Conservation (phyloP, 1,284 basidiomycete genomes). For the Pholiota adiposa region DNA sequence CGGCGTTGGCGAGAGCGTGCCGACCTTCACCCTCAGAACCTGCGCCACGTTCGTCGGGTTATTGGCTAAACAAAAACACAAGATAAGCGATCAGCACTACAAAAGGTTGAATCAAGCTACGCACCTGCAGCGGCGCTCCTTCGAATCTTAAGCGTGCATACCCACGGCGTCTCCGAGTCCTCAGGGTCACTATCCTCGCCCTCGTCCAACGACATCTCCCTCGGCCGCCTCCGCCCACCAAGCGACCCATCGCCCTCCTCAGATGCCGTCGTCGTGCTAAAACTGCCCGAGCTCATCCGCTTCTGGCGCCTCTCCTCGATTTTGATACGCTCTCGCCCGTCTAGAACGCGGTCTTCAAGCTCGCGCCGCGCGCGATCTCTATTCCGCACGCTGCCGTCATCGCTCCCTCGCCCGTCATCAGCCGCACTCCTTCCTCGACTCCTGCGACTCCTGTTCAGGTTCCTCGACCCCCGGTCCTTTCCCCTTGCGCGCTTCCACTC, state of each 20-base stretch:
- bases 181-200: slow-evolving; percentile 88
- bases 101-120: background rate
- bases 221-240: slow-evolving; percentile 20
- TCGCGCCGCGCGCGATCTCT: slow-evolving; percentile 15
- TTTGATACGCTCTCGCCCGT: slow-evolving; percentile 11
- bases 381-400: slow-evolving; percentile 11
- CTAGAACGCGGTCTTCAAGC: slow-evolving; percentile 12
- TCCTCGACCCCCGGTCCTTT: slow-evolving; percentile 28
- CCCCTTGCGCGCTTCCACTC: slow-evolving; percentile 70
- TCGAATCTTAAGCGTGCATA: slow-evolving; percentile 72
- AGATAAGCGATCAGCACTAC: background rate
- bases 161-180: slow-evolving; percentile 95
- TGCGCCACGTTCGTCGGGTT: slow-evolving; percentile 18
- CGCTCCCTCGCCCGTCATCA: slow-evolving; percentile 8
- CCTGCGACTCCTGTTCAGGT: slow-evolving; percentile 19
- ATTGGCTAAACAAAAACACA: background rate
- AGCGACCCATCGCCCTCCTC: slow-evolving; percentile 24
- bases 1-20: slow-evolving; percentile 88
- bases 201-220: slow-evolving; percentile 38
- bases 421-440: slow-evolving; percentile 13
- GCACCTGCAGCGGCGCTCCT: slow-evolving; percentile 27
- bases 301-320: slow-evolving; percentile 26
- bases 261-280: slow-evolving; percentile 28
- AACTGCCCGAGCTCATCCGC: slow-evolving; percentile 34
- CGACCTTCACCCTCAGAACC: slow-evolving; percentile 55